Conservation (phyloP, 768 basidiomycete species). For the Mycena pura region DNA sequence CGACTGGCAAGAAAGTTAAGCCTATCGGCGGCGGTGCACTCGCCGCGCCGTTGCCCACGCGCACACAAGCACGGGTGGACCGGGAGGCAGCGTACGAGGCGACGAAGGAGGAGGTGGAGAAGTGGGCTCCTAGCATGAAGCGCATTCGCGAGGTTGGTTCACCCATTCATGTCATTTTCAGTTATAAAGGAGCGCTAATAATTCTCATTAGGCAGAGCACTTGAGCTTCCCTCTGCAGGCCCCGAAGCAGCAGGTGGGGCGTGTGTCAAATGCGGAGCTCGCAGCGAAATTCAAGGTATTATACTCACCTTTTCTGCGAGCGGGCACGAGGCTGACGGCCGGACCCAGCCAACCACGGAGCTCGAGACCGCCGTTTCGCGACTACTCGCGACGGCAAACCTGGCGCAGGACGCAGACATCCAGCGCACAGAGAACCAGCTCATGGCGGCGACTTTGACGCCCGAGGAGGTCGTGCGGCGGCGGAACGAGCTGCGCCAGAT, state of each 20-base stretch:
- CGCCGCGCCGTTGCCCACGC: conserved; percentile 83
- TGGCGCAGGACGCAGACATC: conserved; percentile 80
- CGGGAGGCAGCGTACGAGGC: conserved; percentile 94
- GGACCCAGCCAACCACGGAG: conserved; percentile 74
- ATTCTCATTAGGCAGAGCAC: conserved; percentile 90
- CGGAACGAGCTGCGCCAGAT: conserved; percentile 84
- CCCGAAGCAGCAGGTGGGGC: conserved; percentile 47
- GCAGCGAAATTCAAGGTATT: conserved; percentile 85
- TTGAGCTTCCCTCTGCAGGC: conserved; percentile 86
- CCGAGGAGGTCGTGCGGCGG: conserved; percentile 86
- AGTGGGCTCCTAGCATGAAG: conserved; percentile 94
- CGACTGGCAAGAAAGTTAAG: conserved; percentile 59
- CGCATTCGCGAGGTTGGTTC: conserved; percentile 79
- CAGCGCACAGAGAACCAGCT: conserved; percentile 69
- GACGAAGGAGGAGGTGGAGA: conserved; percentile 90
- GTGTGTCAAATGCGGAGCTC: conserved; percentile 76
- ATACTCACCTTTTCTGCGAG: not conserved
- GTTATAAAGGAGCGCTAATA: conserved; percentile 8
- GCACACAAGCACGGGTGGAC: conserved; percentile 88
- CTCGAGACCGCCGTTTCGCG: conserved; percentile 86
- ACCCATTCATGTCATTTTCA: not conserved
- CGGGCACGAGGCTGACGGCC: not conserved
- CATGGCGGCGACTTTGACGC: conserved; percentile 78
- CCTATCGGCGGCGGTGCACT: conserved; percentile 44
- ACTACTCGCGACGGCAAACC: conserved; percentile 80